Evolutionary conservation across 495 filamentous ascomycete species (phyloP), one percentile per base, ranked within the genome.

Genomic region (Neurospora pannonica): DNA sequence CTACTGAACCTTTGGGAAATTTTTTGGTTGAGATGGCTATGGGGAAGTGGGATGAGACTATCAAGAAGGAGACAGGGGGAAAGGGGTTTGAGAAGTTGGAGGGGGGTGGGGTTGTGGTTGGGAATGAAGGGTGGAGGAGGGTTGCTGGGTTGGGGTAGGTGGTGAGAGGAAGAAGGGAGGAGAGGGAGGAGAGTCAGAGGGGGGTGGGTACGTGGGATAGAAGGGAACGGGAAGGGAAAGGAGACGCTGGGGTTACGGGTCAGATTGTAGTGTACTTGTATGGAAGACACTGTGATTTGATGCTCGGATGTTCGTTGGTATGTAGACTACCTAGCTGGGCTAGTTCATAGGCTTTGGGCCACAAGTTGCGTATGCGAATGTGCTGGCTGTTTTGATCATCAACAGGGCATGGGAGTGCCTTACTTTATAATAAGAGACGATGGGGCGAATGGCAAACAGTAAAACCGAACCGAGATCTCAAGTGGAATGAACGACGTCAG

Each of bases 1-100:
- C 85, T 36, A 89, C 86, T 8, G 78, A 74, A 38, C 79, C 75
- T 2, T 77, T 87, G 48, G 86, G 82, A 1, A 73, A 71, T 38
- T 83, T 86, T 39, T 46, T 85, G 71, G 85, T 87, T 0, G 86
- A 89, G 72, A 78, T 93, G 84, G 91, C 91, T 0, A 86, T 87
- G 83, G 89, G 90, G 1, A 79, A 76, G 76, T 77, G 70, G 40
- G 83, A 88, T 46, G 83, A 82, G n/a, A 79, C 83, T 48, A 72
- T 86, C 36, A 76, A 81, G 48, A 86, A 84, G 0, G 72, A 77
- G 21, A 21, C 19, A 7, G 75, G 81, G 34, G 87, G 84, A 0
- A 73, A 79, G 24, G 89, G 87, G 1, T 77, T 88, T 4, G 79
- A 78, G 71, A 84, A 37, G 54, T 54, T 83, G 71, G 72, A 79